Percentiles rank a stretch among this genome's conserved stretches.
These are phyloP conservation scores for Verticillium nonalfalfae DNA, from an alignment of 2,329 filamentous ascomycete species.

Conservation along the genomic window DNA sequence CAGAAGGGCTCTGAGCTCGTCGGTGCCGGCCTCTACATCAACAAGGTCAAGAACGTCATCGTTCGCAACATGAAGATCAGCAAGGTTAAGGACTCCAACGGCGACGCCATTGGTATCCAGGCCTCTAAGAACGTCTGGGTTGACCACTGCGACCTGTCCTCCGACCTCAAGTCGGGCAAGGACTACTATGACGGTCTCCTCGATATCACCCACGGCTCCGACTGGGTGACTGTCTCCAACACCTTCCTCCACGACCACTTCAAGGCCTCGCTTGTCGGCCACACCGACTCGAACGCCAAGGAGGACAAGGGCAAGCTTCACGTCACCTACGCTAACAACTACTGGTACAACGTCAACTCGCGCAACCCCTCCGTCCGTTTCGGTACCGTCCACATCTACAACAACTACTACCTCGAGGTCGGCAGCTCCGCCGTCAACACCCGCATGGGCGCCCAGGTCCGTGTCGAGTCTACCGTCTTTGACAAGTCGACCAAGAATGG, in stretches of 20 bases:
- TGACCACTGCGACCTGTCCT: constrained; percentile 62
- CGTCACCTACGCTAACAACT: constrained; percentile 62
- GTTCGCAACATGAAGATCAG: constrained; percentile 55
- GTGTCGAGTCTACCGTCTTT: constrained; percentile 50
- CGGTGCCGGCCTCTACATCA: constrained; percentile 46
- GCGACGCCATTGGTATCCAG: constrained; percentile 55
- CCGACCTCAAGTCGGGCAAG: constrained; percentile 53
- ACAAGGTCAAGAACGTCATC: constrained; percentile 50
- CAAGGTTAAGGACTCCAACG: constrained; percentile 48
- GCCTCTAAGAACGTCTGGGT: constrained; percentile 55
- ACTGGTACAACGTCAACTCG: constrained; percentile 58
- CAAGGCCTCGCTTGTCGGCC: constrained; percentile 54
- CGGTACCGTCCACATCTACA: constrained; percentile 56
- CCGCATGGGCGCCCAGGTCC: constrained; percentile 45
- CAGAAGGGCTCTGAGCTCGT: constrained; percentile 27
- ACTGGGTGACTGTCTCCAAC: constrained; percentile 49
- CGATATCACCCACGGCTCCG: constrained; percentile 55
- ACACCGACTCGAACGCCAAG: constrained; percentile 48
- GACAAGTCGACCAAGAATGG: constrained; percentile 28
- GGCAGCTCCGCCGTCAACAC: constrained; percentile 45
- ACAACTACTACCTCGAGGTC: constrained; percentile 33
- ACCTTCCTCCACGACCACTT: constrained; percentile 39
- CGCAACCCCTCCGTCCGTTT: constrained; percentile 59
- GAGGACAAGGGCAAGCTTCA: constrained; percentile 57
- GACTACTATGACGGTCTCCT: constrained; percentile 64